Evolutionary conservation across 257 asterid genomes (phyloP), one percentile per base, ranked within the genome.

Genomic region (Solanum corneliomulleri): DNA sequence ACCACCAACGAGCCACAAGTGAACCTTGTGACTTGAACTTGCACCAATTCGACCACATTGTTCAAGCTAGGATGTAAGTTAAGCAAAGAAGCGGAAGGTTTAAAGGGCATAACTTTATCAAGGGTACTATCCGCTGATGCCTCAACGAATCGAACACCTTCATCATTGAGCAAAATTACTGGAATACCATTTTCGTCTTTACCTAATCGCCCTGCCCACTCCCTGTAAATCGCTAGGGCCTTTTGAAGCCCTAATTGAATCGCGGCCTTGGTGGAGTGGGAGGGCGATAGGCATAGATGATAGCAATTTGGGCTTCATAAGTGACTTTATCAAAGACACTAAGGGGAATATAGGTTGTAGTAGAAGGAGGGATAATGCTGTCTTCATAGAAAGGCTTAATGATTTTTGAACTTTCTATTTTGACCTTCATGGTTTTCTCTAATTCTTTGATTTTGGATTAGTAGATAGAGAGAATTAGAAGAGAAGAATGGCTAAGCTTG

Each of bases 121-220:
- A 96, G 95, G 2, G 76, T 58, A 8, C 91, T 89, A 84, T 94
- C 95, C 1, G 91, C 92, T 0, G 92, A 89, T n/a, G 98, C 98
- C 86, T 95, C 99, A 42, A 95, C 97, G 56, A 95, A 96, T 86
- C 87, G 91, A 52, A 91, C 97, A 9, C 98, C 99, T 6, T 90
- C 98, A 20, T 96, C 95, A 33, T 93, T 95, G 75, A 93, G 89
- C 56, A 91, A 88, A 86, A 96, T 90, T 83, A 92, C 29, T 0
- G 91, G 93, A 13, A 92, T 92, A 0, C 91, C 95, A 7, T 86
- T 81, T 3, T 49, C 78, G 27, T 91, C 97, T 47, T 76, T 88
- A 18, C 96, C 91, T 21, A 96, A 93, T 91, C 98, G 89, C 62
- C 98, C 98, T 1, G 97, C 98, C 97, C 97, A 94, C 84, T 92